Conservation (phyloP, 2,329 filamentous ascomycete genomes). For the Fusarium palustre region DNA sequence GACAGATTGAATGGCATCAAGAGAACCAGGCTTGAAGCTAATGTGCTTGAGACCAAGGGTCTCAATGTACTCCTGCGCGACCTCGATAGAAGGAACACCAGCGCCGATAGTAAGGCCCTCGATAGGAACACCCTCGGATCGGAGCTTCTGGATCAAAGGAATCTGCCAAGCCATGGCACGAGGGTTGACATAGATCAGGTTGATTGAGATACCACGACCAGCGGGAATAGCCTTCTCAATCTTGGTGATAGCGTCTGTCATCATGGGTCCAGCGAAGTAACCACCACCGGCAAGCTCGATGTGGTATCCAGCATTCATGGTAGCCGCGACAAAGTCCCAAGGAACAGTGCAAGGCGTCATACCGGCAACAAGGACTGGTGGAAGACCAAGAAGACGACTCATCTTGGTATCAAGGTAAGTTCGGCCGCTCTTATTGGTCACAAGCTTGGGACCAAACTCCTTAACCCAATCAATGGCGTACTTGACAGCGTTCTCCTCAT, state of each 20-base stretch:
- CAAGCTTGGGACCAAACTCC: constrained; percentile 91
- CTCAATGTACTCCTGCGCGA: constrained; percentile 92
- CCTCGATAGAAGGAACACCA: constrained; percentile 92
- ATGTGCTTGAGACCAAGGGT: constrained; percentile 95
- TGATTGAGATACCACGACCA: constrained; percentile 88
- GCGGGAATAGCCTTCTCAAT: constrained; percentile 87
- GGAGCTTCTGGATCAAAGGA: constrained; percentile 81
- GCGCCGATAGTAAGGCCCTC: constrained; percentile 93
- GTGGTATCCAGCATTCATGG: constrained; percentile 95
- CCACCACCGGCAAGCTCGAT: constrained; percentile 91
- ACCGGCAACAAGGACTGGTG: constrained; percentile 89
- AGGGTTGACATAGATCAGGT: constrained; percentile 92
- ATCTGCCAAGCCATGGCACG: constrained; percentile 94
- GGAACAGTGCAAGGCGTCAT: constrained; percentile 93
- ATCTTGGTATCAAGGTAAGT: constrained; percentile 98
- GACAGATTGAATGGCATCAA: constrained; percentile 87
- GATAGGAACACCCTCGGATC: constrained; percentile 87
- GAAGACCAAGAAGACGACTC: constrained; percentile 85
- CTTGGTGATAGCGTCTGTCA: constrained; percentile 85
- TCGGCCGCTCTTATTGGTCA: constrained; percentile 88
- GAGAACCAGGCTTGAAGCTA: constrained; percentile 91
- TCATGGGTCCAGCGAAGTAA: constrained; percentile 84
- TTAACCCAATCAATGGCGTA: constrained; percentile 98
- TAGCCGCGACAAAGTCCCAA: constrained; percentile 91
- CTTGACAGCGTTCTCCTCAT: constrained; percentile 93